Evolutionary conservation across 2,329 filamentous ascomycete species (phyloP).

Genomic region (Penicillium sp.): DNA sequence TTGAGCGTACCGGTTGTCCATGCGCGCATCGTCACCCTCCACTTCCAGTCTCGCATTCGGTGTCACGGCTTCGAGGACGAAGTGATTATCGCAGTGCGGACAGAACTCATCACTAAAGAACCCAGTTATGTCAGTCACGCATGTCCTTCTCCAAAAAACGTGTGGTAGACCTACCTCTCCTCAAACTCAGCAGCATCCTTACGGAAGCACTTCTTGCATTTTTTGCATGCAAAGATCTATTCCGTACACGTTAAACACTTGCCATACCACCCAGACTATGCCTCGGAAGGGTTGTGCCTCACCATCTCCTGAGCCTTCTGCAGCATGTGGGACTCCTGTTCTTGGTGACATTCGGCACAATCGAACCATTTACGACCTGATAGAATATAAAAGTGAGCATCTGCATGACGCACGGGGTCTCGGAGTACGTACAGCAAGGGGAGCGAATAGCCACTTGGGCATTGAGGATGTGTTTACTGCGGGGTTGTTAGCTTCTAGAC

Average conservation of each 20-base stretch:
- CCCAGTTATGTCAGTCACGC: not conserved
- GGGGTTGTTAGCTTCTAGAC: constrained; percentile 6
- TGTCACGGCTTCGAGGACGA: constrained; percentile 82
- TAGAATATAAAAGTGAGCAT: not conserved
- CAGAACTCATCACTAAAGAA: constrained; percentile 82
- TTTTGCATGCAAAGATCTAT: constrained; percentile 85
- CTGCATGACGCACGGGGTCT: not conserved
- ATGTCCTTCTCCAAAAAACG: not conserved
- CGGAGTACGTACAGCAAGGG: constrained; percentile 72
- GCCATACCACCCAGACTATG: not conserved
- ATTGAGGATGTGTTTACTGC: constrained; percentile 96
- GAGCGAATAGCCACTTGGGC: constrained; percentile 95
- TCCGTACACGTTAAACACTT: constrained; percentile 14
- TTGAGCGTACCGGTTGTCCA: constrained; percentile 63
- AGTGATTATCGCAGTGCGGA: constrained; percentile 98
- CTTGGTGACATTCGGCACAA: constrained; percentile 89
- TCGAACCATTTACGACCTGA: constrained; percentile 96
- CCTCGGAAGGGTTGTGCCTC: constrained; percentile 8
- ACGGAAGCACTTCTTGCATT: constrained; percentile 97
- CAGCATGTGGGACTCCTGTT: constrained; percentile 74
- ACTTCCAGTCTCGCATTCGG: constrained; percentile 80
- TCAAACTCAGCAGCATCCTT: constrained; percentile 92
- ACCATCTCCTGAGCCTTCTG: constrained; percentile 79
- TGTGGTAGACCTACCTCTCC: constrained; percentile 56
- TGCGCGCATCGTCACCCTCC: constrained; percentile 84